A percentile compares a stretch with the other conserved stretches of the same genome.
phyloP scores from a whole-genome alignment of 2,329 filamentous ascomycete species.

The Fusarium poae region DNA sequence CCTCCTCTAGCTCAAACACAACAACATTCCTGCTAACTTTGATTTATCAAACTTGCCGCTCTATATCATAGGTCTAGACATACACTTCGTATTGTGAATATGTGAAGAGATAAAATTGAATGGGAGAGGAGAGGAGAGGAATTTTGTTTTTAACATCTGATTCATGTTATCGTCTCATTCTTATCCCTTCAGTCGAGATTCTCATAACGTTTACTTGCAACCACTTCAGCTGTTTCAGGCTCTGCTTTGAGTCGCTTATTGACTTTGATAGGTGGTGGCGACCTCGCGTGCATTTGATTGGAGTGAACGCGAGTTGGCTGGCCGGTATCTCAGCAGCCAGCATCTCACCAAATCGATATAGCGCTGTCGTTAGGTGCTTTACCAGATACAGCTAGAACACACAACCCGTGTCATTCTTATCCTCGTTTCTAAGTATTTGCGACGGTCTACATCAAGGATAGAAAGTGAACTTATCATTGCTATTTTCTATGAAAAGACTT shows the following conservation, averaged over 20 bases:
- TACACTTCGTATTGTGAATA: not conserved
- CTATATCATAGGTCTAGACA: not conserved
- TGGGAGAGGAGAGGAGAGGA: accelerated
- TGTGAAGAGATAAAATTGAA: not conserved
- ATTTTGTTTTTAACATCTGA: not conserved
- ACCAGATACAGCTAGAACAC: not conserved
- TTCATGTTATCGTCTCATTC: no score
- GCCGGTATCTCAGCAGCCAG: no score
- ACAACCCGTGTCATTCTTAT: no score
- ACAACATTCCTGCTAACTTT: not conserved
- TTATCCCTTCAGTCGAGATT: no score
- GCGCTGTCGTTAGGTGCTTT: not conserved
- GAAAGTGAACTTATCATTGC: not conserved
- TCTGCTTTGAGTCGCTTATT: no score
- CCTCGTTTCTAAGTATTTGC: accelerated
- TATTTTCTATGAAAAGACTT: not conserved
- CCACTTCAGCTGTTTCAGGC: no score
- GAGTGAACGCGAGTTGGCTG: no score
- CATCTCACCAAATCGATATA: no score
- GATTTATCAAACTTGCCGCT: not conserved
- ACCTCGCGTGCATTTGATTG: no score
- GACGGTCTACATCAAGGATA: accelerated
- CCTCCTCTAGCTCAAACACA: not conserved
- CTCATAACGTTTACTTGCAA: no score
- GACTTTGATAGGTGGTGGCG: no score